Base-by-base conservation (phyloP, 2,329 filamentous ascomycete species). In the Geosmithia putterillii region DNA sequence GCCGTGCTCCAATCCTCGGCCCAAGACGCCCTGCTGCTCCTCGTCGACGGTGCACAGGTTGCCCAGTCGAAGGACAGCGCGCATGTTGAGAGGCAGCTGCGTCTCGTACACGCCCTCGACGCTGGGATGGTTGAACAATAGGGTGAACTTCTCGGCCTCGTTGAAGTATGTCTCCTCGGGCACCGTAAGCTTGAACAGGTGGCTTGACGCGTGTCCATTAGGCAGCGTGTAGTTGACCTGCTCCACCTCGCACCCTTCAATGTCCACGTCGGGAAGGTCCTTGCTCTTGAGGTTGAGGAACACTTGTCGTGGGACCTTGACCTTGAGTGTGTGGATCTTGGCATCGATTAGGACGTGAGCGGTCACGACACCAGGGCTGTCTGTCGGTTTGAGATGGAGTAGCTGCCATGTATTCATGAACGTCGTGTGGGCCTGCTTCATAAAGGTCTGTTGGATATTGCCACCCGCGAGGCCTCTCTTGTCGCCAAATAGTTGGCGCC, bases 41-140 rank as follows among this genome's bases (percentile, higher is more conserved):
- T 95, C 85, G 54, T 99, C 92, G 51, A 98, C 94, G 2, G 87
- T 94, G 58, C 92, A 98, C 23, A 85, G 70, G 54, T 86, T 95
- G 37, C 92, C 94, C 1, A 99, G 70, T 51, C 92, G 85, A 9
- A 99, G 74, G 25, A 98, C 76, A 4, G 90, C 92, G 36, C 90
- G 78, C 40, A 94, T 76, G 49, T 86, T 86, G 6, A 96, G 70
- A 1, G 94, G 88, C 1, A 99, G 73, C 51, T 95, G 84, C 54
- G 83, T 90, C 65, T 98, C 94, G 56, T 99, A 99, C 14, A 98
- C 88, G 23, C 94, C 94, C 62, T 98, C 92, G 2, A 98, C 86
- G 59, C 88, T 95, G 0, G 88, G 79, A 57, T 98, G 89, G 49
- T 90, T 88, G 66, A 95, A 90, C 2, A 96, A 69, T 22, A 82